Base-by-base conservation (phyloP, 129 eudicot species). In the Pseudognaphalium luteoalbum region DNA sequence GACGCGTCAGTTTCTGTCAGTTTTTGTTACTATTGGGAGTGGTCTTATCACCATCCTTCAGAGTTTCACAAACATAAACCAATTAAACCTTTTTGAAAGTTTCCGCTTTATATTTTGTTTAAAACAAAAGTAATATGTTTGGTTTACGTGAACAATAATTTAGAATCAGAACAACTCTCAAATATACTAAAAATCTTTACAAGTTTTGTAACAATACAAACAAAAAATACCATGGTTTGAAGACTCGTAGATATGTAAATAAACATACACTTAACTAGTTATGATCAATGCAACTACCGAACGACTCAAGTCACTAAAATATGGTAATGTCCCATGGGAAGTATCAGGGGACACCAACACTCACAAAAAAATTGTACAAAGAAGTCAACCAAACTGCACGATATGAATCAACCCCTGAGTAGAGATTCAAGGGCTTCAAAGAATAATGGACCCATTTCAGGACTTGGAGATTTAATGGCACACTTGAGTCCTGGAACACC, bases 401-500 rank as follows among this genome's bases (percentile, higher is more conserved):
- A 33, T 33, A 62, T 14, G 14, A 78, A 78, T 81, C 75, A 94
- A 76, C 80, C 87, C 79, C 69, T 83, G 83, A 91, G 93, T 64
- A 94, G 83, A 78, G 39, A 47, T 79, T 94, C 99, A 30, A 94
- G 85, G 61, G 88, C 88, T 89, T 94, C 99, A 29, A 94, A 94
- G 87, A 91, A 94, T 39, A 94, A 90, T 37, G 96, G 96, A 42
- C 89, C 99, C 93, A 91, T 87, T 64, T 94, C 99, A 0, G 93
- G 97, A 85, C 83, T 87, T 4, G 99, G 97, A 39, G 99, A 87
- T 81, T 94, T 94, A 57, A 94, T 87, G 4, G 99, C 97, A 80
- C 99, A 91, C 80, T 89, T 94, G 77, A 94, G 76, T 20, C 99
- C 97, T 12, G 92, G 92, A 70, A 82, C 78, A 65, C 96, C 96